Evolutionary conservation across 2,329 filamentous ascomycete species (phyloP), one percentile per base, ranked within the genome.

Genomic region (Fusarium sp.): DNA sequence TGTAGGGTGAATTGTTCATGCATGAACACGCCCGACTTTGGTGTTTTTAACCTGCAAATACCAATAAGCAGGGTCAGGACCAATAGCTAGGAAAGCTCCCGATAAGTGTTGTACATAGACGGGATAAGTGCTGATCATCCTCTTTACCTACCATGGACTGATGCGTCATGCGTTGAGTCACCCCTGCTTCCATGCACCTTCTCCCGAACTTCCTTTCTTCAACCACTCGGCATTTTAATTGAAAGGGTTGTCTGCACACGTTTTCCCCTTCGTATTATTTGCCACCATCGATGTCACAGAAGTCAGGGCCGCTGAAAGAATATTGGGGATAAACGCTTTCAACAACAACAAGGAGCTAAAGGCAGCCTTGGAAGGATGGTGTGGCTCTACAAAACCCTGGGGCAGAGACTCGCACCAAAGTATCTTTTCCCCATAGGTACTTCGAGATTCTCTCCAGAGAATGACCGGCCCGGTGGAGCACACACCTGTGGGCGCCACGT

Each of bases 341-440:
- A 27, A 37, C 23, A 30, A 37, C 30, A 30, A 37, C 30, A 32
- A 40, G 46, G 46, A 14, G 15, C 30, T 8, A 23, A 47, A 46
- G 27, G 44, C 23, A 47, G 35, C 57, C 19, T 40, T 32, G 56
- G 56, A 58, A 62, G 32, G 49, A 56, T 65, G 73, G 74, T 59
- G 73, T 75, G 73, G 54, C 62, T 59, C 45, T 76, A 76, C 65
- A 22, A 73, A 73, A 71, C 64, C 73, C 53, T 67, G 68, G 73
- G 70, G 62, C 61, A 73, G 60, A 62, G 30, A 49, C 49, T 39
- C 51, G 20, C 45, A 43, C 35, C 22, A 22, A 75, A 59, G 73
- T 76, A 76, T 68, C 73, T 72, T 66, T 67, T 73, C 73, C 66
- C 75, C 74, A 68, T 71, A 76, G 67, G 71, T 76, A 76, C 74